Evolutionary conservation across 768 basidiomycete species (phyloP), one percentile per base, ranked within the genome.

Genomic region (Boletus pseudo-olivaceus): DNA sequence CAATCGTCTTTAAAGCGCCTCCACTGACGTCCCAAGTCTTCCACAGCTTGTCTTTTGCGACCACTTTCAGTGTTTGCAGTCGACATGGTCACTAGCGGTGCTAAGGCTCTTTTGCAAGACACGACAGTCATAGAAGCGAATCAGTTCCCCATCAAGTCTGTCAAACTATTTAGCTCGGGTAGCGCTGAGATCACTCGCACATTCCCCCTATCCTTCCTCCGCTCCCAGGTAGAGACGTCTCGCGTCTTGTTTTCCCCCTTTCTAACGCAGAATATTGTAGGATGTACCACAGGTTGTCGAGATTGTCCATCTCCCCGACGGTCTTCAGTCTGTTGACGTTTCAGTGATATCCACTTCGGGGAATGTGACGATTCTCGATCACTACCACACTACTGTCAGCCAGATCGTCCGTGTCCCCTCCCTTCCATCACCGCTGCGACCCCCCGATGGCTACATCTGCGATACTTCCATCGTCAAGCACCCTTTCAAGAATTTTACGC

Each of bases 171-270:
- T 34, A 23, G 38, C 39, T 57, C 51, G 5, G 30, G 50, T 20
- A 33, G 45, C 12, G 61, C 54, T 47, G 60, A 65, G 30, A 39
- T 67, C 9, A 57, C 57, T 38, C 63, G 66, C 23, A 47, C 29
- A 4, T 60, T 67, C 20, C 54, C 65, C 2, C 55, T 59, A 12
- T 40, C 60, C n/a, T 57, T 55, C 41, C 52, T 55, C 35, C 30
- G 38, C n/a, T 49, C 50, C 15, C 52, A 56, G 49, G 59, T 59
- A 43, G 2, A 3, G 38, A 5, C 12, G 9, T 27, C 7, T 34
- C 32, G 5, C 9, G 27, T 4, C 17, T 19, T 23, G 3, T 33
- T 19, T 9, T 4, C 19, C 11, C 33, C 4, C 4, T 30, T 40
- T 42, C 46, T 50, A 8, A 57, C 26, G 3, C 38, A 30, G 23